A percentile compares a stretch with the other conserved stretches of the same genome.
phyloP scores from a whole-genome alignment of 2,329 filamentous ascomycete species.

The Ustilaginoidea virens region DNA sequence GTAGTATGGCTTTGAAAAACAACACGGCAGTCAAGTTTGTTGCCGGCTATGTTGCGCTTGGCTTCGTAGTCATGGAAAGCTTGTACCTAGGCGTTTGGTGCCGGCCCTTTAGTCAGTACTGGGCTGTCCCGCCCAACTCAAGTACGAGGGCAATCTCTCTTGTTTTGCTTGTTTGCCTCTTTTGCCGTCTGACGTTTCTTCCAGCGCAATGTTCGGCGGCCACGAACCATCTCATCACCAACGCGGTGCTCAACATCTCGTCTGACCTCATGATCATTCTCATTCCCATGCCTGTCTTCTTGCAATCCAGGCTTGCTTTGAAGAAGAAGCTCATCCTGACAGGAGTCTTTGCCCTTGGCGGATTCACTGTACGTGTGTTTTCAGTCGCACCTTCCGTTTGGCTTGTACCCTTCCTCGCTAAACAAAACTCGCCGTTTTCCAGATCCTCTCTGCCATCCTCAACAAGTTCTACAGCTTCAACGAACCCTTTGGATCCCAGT shows the following conservation, averaged over 20 bases:
- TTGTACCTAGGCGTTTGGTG: conserved; percentile 37
- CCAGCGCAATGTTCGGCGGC: conserved; percentile 42
- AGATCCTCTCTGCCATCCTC: conserved; percentile 35
- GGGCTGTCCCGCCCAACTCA: conserved; percentile 37
- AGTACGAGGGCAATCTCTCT: too few relatives aligned
- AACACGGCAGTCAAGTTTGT: conserved; percentile 32
- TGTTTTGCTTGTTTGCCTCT: neutral
- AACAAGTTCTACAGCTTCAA: conserved; percentile 27
- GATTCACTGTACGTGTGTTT: conserved; percentile 30
- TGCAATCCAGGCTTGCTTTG: conserved; percentile 30
- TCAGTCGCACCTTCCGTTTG: too few relatives aligned
- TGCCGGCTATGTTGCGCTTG: conserved; percentile 27
- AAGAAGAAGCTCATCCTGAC: conserved; percentile 38
- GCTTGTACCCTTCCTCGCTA: neutral
- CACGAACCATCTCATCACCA: conserved; percentile 40
- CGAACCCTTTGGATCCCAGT: conserved; percentile 20
- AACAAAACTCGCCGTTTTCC: neutral
- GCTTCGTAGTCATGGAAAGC: conserved; percentile 35
- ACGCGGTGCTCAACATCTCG: conserved; percentile 42
- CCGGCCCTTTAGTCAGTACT: conserved; percentile 38
- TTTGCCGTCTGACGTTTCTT: neutral
- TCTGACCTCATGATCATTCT: conserved; percentile 44
- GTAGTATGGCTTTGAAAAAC: conserved; percentile 28
- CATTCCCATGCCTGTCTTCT: conserved; percentile 38
- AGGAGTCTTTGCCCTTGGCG: conserved; percentile 27